These are phyloP conservation scores for Pseudonectria foliicola DNA, from an alignment of 2,329 filamentous ascomycete species.

Conservation along the genomic window DNA sequence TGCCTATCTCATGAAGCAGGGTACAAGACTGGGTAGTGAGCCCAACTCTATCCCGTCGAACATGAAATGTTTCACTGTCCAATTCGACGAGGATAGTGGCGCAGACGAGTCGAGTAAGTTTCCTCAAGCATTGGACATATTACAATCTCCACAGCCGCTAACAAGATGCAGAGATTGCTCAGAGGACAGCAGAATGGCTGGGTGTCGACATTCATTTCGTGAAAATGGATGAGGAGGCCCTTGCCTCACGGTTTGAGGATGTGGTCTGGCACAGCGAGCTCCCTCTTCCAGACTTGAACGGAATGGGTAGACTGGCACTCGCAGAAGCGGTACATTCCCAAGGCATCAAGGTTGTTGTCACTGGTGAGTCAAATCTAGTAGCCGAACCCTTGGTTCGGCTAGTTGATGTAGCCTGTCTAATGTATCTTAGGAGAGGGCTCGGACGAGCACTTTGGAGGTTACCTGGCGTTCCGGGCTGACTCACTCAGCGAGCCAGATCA, in stretches of 20 bases:
- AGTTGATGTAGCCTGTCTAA: no score
- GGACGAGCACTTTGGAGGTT: slow-evolving; percentile 50
- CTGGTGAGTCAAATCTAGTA: slow-evolving; percentile 20
- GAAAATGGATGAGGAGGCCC: slow-evolving; percentile 19
- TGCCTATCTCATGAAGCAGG: slow-evolving; percentile 39
- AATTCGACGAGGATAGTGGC: slow-evolving; percentile 41
- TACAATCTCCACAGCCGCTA: slow-evolving; percentile 16
- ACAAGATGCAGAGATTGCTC: slow-evolving; percentile 20
- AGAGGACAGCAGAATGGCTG: slow-evolving; percentile 26
- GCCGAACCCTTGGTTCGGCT: neutral
- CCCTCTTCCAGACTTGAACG: slow-evolving; percentile 40
- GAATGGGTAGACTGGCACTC: slow-evolving; percentile 43
- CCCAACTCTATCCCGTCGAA: slow-evolving; percentile 12
- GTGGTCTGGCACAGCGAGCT: slow-evolving; percentile 26
- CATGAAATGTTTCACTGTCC: slow-evolving; percentile 40
- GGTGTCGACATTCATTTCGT: slow-evolving; percentile 22
- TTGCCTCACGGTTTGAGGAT: slow-evolving; percentile 25
- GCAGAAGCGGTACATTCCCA: slow-evolving; percentile 36
- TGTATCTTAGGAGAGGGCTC: slow-evolving; percentile 31
- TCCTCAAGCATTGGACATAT: no score
- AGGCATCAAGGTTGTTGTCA: slow-evolving; percentile 48
- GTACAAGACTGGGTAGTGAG: slow-evolving; percentile 39
- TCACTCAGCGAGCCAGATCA: slow-evolving; percentile 41
- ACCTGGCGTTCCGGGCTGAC: slow-evolving; percentile 38
- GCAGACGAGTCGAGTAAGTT: slow-evolving; percentile 40